Conservation (phyloP, 768 basidiomycete genomes). For the Rhodotorula toruloides region DNA sequence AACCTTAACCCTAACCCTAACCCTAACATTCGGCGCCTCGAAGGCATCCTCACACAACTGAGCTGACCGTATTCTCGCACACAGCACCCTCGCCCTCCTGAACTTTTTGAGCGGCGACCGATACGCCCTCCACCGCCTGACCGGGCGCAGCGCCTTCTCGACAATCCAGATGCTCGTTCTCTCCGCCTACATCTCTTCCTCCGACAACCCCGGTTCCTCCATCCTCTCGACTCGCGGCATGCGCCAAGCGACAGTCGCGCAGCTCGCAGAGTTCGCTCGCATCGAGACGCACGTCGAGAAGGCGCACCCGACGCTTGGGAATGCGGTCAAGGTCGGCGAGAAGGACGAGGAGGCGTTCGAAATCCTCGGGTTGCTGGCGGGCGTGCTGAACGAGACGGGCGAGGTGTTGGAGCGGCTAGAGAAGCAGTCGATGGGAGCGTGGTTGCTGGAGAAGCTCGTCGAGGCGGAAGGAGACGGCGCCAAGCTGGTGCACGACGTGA, state of each 20-base stretch:
- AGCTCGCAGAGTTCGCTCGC: conserved; percentile 68
- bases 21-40: neutral
- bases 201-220: conserved; percentile 55
- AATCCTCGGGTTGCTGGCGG: conserved; percentile 62
- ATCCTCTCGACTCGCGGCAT: conserved; percentile 66
- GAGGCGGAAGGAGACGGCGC: conserved; percentile 51
- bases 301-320: conserved; percentile 60
- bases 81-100: conserved; percentile 46
- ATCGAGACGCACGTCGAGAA: conserved; percentile 65
- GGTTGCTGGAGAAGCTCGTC: conserved; percentile 65
- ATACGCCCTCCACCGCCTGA: conserved; percentile 62
- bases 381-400: conserved; percentile 68
- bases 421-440: conserved; percentile 65
- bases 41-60: too few relatives aligned
- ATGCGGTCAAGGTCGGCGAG: conserved; percentile 59
- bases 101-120: conserved; percentile 83
- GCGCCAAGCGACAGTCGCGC: conserved; percentile 53
- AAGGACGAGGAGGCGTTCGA: conserved; percentile 69
- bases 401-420: conserved; percentile 57
- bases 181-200: conserved; percentile 58
- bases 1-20: too few relatives aligned
- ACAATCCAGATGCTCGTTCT: conserved; percentile 70
- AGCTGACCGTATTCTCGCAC: too few relatives aligned
- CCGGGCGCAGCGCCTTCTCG: conserved; percentile 77
- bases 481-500: conserved; percentile 59